A percentile compares a stretch with the other conserved stretches of the same genome.
Conservation (phyloP, 164 flowering plant genomes). For the Dillenia turbinata region DNA sequence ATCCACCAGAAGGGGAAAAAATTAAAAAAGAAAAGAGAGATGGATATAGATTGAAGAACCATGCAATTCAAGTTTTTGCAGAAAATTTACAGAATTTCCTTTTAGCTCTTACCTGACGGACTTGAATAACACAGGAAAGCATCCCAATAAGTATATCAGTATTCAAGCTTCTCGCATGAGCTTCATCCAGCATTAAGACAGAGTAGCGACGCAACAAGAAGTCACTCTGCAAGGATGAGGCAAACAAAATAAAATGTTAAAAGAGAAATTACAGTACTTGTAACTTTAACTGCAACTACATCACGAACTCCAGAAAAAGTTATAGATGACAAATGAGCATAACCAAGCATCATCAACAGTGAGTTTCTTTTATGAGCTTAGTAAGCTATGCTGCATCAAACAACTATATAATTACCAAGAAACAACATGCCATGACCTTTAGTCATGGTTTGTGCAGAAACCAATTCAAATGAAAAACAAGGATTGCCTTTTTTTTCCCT, state of each 20-base stretch:
- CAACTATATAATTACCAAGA: no score
- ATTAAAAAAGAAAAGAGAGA: not conserved
- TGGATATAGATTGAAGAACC: not conserved
- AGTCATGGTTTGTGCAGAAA: no score
- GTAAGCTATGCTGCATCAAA: not conserved
- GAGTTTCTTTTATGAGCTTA: no score
- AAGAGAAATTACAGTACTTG: no score
- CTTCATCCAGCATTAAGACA: conserved; percentile 86
- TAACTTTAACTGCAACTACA: not conserved
- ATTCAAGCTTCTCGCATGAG: conserved; percentile 96
- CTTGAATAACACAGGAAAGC: conserved; percentile 70
- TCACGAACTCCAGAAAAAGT: not conserved
- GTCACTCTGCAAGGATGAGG: conserved; percentile 56
- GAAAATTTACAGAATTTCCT: not conserved
- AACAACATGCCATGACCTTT: no score
- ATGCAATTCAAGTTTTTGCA: not conserved
- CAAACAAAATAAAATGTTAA: no score
- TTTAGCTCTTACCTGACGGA: conserved; percentile 56
- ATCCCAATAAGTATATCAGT: conserved; percentile 96
- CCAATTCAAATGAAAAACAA: no score
- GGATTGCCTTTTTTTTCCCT: no score
- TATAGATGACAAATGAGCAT: not conserved
- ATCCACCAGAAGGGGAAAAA: not conserved
- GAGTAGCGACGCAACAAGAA: conserved; percentile 75
- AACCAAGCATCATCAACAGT: not conserved